Percentiles rank a stretch among this genome's conserved stretches.
These are phyloP conservation scores for Auricularia sp. DNA, from an alignment of 768 basidiomycete species.

Conservation along the genomic window DNA sequence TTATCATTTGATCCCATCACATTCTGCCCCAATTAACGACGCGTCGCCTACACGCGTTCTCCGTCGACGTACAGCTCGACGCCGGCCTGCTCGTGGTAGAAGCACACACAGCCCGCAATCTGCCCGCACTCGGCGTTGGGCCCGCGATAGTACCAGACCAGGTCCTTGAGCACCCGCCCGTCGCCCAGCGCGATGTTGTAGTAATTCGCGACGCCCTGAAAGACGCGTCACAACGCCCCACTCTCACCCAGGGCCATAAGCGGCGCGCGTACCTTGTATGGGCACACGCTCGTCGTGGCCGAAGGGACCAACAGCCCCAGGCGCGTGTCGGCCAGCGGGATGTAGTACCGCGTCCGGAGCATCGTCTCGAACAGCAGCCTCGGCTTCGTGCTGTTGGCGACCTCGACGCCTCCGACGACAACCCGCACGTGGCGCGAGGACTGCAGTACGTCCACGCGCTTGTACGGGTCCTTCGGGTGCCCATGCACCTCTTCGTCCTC, in stretches of 20 bases:
- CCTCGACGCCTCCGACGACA: slow-evolving; percentile 51
- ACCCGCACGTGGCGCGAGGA: slow-evolving; percentile 54
- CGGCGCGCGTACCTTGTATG: slow-evolving; percentile 46
- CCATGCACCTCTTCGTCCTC: slow-evolving; percentile 53
- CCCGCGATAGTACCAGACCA: slow-evolving; percentile 58
- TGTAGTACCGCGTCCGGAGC: slow-evolving; percentile 48
- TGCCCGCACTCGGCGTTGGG: slow-evolving; percentile 41
- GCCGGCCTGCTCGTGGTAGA: slow-evolving; percentile 50
- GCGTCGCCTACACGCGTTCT: slow-evolving; percentile 11
- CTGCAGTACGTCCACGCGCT: slow-evolving; percentile 54
- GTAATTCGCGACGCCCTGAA: slow-evolving; percentile 51
- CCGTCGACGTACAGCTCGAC: slow-evolving; percentile 56
- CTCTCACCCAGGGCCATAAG: too few relatives aligned
- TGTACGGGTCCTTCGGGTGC: slow-evolving; percentile 62
- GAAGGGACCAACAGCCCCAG: slow-evolving; percentile 43
- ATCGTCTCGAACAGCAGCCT: slow-evolving; percentile 50
- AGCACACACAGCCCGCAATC: slow-evolving; percentile 44
- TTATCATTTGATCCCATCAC: too few relatives aligned
- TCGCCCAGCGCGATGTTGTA: slow-evolving; percentile 40
- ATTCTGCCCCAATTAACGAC: too few relatives aligned
- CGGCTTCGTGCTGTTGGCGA: slow-evolving; percentile 48
- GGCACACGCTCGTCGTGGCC: slow-evolving; percentile 39
- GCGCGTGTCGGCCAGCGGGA: slow-evolving; percentile 46
- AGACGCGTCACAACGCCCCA: not conserved
- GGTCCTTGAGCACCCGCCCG: slow-evolving; percentile 34